Evolutionary conservation across 192 early-diverging fungal species (phyloP), one percentile per base, ranked within the genome.

Genomic region (Funneliformis geosporum): DNA sequence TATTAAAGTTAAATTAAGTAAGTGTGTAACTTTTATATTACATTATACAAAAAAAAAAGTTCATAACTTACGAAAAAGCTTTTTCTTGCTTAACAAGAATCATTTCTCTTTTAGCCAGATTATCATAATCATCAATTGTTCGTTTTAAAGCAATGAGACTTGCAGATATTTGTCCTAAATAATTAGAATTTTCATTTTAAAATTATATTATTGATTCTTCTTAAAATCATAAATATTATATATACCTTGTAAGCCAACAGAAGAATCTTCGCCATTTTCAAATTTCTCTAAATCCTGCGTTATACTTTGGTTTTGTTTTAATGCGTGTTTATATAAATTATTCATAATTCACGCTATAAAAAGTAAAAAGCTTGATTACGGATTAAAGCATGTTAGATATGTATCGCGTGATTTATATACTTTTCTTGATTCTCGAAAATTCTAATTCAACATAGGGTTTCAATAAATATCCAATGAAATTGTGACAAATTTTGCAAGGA

Each of bases 101-200:
- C 75, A 90, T 83, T 73, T 90, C 89, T 76, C 87, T 82, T 73
- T 87, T 88, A 60, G 89, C 87, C 68, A 88, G 79, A 59, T 78
- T 73, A 28, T 89, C 89, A 79, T 89, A 90, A 69, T 90, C 88
- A 79, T 89, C 89, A 59, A 90, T 90, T 7, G 86, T 86, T 18
- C 88, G 82, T 73, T 89, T 85, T 67, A 90, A 80, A 18, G 88
- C 83, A 50, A 79, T 83, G 60, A 87, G 81, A 46, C 84, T 81
- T 3, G 81, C 89, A 16, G 89, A 75, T 60, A 90, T 89, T 75
- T 89, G 88, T 38, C 89, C 89, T 90, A 82, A 47, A 47, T 16
- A 42, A 77, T 12, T 18, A 65, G 9, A 33, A 39, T 12, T 33
- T 33, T 33, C 33, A 33, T 33, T 33, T 33, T 33, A 33, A 33